These are phyloP conservation scores for Diddensiella caesifluorescens DNA, from an alignment of 805 yeast genomes.

Conservation along the genomic window DNA sequence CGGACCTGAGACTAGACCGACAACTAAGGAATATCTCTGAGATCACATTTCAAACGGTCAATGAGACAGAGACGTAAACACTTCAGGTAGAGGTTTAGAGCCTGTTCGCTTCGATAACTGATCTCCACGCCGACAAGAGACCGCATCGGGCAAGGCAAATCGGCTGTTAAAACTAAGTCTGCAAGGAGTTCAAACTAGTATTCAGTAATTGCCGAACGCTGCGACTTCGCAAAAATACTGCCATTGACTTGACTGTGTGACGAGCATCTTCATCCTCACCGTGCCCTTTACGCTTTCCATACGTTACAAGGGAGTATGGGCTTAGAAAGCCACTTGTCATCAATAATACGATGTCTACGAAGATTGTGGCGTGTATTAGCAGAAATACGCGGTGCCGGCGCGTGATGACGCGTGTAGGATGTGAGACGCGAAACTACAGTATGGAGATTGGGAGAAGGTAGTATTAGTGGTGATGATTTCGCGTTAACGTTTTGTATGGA, in stretches of 20 bases:
- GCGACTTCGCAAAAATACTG: neutral
- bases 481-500: too few relatives aligned
- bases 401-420: too few relatives aligned
- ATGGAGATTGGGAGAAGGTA: too few relatives aligned
- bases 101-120: neutral
- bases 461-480: too few relatives aligned
- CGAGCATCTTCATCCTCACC: neutral
- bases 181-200: neutral
- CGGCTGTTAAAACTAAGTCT: neutral
- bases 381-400: too few relatives aligned
- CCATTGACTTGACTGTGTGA: neutral
- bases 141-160: neutral
- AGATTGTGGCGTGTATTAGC: too few relatives aligned
- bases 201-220: neutral
- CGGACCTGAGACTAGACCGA: neutral
- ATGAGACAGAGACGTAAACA: neutral
- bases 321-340: neutral
- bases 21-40: neutral
- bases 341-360: neutral
- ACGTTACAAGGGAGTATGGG: neutral
- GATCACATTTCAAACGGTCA: neutral
- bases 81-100: neutral
- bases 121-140: neutral
- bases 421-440: too few relatives aligned
- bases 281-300: neutral